phyloP scores from a whole-genome alignment of 257 asterid species.

The Plantago major region DNA sequence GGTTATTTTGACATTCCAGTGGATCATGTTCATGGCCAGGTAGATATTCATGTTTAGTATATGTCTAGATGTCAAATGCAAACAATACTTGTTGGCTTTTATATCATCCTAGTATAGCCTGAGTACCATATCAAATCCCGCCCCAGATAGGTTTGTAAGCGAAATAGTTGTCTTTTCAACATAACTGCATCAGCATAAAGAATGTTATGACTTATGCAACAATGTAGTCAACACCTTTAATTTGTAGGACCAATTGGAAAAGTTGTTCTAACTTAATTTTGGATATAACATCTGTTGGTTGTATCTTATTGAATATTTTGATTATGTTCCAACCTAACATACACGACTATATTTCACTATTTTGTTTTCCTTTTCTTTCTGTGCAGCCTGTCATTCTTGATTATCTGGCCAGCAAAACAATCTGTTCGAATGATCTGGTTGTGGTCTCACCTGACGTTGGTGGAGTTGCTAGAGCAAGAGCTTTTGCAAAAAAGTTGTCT shows the following conservation, averaged over 20 bases:
- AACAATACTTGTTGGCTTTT: not conserved
- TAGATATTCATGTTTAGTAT: slow-evolving; percentile 12
- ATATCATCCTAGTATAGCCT: slow-evolving; percentile 4
- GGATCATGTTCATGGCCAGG: slow-evolving; percentile 83
- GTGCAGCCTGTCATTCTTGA: slow-evolving; percentile 80
- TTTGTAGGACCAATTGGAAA: no score
- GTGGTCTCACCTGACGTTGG: slow-evolving; percentile 93
- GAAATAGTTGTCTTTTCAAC: no score
- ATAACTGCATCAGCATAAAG: no score
- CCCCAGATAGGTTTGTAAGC: no score
- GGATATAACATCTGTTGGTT: no score
- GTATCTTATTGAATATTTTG: no score
- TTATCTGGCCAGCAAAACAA: slow-evolving; percentile 80
- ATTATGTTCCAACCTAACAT: no score
- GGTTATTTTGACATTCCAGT: slow-evolving; percentile 86
- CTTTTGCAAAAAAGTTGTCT: slow-evolving; percentile 76
- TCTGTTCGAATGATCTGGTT: slow-evolving; percentile 61
- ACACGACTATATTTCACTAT: no score
- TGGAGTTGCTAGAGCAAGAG: slow-evolving; percentile 85
- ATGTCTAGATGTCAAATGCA: not conserved
- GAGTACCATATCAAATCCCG: slow-evolving; percentile 1
- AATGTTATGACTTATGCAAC: no score
- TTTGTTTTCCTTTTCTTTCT: not conserved
- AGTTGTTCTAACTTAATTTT: no score
- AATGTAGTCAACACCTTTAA: no score